Percentiles rank a stretch among this genome's conserved stretches.
Evolutionary conservation across 1,284 basidiomycete species (phyloP).

Genomic region (Macrocybe sp.): DNA sequence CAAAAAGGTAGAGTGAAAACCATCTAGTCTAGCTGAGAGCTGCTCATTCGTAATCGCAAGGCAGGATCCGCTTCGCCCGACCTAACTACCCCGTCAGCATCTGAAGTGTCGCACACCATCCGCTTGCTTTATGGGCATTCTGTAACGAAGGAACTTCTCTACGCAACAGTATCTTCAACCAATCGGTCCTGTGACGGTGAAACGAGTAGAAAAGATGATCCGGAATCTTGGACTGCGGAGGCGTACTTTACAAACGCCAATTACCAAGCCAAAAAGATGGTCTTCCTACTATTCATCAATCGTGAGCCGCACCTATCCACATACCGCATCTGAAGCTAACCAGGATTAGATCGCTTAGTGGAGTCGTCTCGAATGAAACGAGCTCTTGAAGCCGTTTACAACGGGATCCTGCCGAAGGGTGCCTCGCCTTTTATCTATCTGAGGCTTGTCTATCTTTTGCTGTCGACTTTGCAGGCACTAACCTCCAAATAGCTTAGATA

Average conservation of each 20-base stretch:
- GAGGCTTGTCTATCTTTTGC: constrained; percentile 44
- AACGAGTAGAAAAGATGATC: constrained; percentile 23
- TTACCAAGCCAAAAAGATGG: constrained; percentile 83
- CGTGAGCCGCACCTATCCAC: constrained; percentile 48
- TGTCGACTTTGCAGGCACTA: constrained; percentile 5
- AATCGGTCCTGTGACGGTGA: constrained; percentile 16
- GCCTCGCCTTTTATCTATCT: constrained; percentile 90
- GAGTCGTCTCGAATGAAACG: constrained; percentile 87
- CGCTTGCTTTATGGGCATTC: constrained; percentile 78
- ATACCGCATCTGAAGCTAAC: constrained; percentile 2
- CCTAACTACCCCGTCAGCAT: constrained; percentile 74
- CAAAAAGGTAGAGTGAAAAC: constrained; percentile 66
- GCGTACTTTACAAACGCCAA: constrained; percentile 86
- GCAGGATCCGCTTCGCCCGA: constrained; percentile 72
- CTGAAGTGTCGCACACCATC: constrained; percentile 71
- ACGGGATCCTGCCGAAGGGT: constrained; percentile 87
- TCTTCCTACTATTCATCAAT: constrained; percentile 95
- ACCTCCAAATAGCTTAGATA: constrained; percentile 54
- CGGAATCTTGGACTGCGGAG: constrained; percentile 62
- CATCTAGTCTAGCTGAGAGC: not conserved
- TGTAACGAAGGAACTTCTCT: constrained; percentile 79
- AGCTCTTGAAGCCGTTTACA: constrained; percentile 86
- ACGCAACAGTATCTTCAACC: constrained; percentile 40
- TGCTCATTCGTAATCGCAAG: constrained; percentile 32
- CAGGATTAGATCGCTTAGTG: constrained; percentile 78